Percentiles rank a stretch among this genome's conserved stretches.
Conservation (phyloP, 1,284 basidiomycete genomes). For the Limonomyces culmigenus region DNA sequence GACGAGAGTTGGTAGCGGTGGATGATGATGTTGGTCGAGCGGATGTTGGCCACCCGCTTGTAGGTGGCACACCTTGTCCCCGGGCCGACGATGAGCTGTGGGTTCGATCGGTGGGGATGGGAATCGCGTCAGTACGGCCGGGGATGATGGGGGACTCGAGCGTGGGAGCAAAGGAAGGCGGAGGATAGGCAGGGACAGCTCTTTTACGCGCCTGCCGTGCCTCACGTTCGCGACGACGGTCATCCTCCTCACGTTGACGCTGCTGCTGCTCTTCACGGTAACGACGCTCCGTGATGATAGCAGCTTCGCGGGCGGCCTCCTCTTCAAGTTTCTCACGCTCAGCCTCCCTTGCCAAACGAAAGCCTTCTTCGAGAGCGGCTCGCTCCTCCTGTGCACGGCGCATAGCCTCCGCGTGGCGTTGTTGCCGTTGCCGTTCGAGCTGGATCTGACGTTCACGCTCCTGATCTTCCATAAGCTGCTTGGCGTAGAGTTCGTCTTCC, state of each 20-base stretch:
- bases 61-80: too few species aligned
- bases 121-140: not conserved
- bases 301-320: constrained; percentile 5
- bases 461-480: not conserved
- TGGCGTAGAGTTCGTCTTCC: not conserved
- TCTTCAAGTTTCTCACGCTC: constrained; percentile 4
- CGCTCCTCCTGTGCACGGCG: constrained; percentile 3
- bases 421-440: constrained; percentile 3
- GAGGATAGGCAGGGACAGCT: not conserved
- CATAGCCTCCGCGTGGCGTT: constrained; percentile 4
- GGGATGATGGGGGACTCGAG: not conserved
- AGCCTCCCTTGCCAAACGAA: too few species aligned
- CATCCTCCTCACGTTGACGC: constrained; percentile 1
- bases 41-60: constrained; percentile 2
- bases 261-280: constrained; percentile 5
- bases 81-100: not conserved
- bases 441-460: not conserved
- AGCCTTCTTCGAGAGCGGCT: constrained; percentile 3
- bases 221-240: not conserved
- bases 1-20: not conserved
- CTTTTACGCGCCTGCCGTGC: not conserved
- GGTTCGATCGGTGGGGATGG: not conserved
- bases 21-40: not conserved
- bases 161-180: not conserved
- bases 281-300: constrained; percentile 1